Conservation (phyloP, 176 grass and related monocot genomes). For the Ampelocalamus luodianensis region DNA sequence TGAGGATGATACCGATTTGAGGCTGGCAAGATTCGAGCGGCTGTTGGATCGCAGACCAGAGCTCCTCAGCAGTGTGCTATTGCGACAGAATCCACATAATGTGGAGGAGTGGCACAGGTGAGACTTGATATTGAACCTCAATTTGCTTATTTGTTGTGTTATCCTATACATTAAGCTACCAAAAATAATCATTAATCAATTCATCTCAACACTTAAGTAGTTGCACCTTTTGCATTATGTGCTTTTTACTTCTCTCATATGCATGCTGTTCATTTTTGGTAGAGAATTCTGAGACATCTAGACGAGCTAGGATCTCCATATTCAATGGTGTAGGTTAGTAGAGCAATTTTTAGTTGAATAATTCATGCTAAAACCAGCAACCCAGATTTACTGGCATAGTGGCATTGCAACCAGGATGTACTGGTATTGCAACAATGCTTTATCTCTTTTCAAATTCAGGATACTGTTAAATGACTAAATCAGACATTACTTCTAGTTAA, state of each 20-base stretch:
- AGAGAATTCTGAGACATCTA: background rate
- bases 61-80: slow-evolving; percentile 82
- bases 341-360: background rate
- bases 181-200: background rate
- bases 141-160: slow-evolving; percentile 17
- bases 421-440: background rate
- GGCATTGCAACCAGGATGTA: background rate
- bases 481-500: background rate
- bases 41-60: slow-evolving; percentile 76
- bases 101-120: slow-evolving; percentile 88
- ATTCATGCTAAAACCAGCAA: background rate
- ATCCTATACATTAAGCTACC: slow-evolving; percentile 2
- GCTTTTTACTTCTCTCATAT: background rate
- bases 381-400: background rate
- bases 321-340: background rate
- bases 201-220: background rate
- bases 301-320: background rate
- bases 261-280: too few relatives aligned
- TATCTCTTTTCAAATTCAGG: background rate
- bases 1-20: slow-evolving; percentile 78
- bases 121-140: slow-evolving; percentile 30
- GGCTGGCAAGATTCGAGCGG: slow-evolving; percentile 69
- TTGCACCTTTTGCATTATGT: background rate
- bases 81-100: slow-evolving; percentile 89
- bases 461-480: background rate